A percentile compares a stretch with the other conserved stretches of the same genome.
These are phyloP conservation scores for Xylaria sp. DNA, from an alignment of 2,329 filamentous ascomycete genomes.

Conservation along the genomic window DNA sequence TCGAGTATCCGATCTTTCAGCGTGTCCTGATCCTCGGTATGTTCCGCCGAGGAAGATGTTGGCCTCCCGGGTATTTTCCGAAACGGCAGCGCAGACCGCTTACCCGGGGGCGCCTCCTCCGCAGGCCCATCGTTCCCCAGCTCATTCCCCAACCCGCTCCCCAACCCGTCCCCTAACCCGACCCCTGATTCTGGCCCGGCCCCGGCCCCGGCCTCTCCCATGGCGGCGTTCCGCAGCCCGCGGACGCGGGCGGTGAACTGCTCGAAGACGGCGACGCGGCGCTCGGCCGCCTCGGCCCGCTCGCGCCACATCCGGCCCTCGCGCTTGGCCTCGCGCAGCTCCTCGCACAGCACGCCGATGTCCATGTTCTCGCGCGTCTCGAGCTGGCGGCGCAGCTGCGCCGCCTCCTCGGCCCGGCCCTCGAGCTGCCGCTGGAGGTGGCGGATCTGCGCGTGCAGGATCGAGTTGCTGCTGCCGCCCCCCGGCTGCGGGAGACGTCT, in stretches of 20 bases:
- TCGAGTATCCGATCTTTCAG: background rate
- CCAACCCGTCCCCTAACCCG: slow-evolving; percentile 1
- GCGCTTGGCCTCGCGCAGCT: slow-evolving; percentile 47
- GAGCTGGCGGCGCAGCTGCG: slow-evolving; percentile 49
- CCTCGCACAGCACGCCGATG: slow-evolving; percentile 50
- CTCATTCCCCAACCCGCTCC: background rate
- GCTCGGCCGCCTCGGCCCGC: slow-evolving; percentile 60
- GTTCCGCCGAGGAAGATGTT: too few relatives aligned
- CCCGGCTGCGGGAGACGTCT: background rate
- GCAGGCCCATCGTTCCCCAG: too few relatives aligned
- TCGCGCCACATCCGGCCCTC: slow-evolving; percentile 55
- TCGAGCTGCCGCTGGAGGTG: slow-evolving; percentile 52
- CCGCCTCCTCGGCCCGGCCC: slow-evolving; percentile 48
- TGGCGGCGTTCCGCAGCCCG: slow-evolving; percentile 11
- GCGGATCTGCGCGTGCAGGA: slow-evolving; percentile 53
- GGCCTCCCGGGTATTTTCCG: too few relatives aligned
- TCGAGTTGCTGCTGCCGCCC: slow-evolving; percentile 36
- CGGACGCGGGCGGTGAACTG: slow-evolving; percentile 39
- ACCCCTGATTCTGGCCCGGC: slow-evolving; percentile 1
- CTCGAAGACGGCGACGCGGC: slow-evolving; percentile 52
- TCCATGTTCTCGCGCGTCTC: slow-evolving; percentile 48
- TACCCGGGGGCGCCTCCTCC: too few relatives aligned
- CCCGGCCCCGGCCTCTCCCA: background rate
- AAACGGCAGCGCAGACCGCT: too few relatives aligned
- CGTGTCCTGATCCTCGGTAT: background rate